Evolutionary conservation across 2,329 filamentous ascomycete species (phyloP).

Genomic region (Colletotrichum gloeosporioides): DNA sequence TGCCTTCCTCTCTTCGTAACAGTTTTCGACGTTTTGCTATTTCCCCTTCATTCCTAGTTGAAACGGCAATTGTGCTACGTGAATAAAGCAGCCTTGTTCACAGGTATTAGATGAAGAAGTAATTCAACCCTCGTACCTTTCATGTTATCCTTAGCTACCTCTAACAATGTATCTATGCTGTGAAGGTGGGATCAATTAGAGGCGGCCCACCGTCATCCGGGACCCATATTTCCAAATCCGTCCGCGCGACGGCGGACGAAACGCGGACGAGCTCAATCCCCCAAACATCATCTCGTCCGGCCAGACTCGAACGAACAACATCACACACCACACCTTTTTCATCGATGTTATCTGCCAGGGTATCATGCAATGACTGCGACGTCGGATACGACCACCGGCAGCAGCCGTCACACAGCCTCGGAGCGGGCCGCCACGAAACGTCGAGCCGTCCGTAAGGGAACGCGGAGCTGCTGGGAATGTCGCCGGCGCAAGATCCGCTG

Average conservation of each 20-base stretch:
- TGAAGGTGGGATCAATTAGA: no score
- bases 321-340: background rate
- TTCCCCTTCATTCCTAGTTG: no score
- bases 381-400: background rate
- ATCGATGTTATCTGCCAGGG: background rate
- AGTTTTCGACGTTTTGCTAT: no score
- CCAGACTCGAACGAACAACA: background rate
- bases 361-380: background rate
- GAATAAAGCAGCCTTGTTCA: no score
- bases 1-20: no score
- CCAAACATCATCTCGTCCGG: background rate
- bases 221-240: background rate
- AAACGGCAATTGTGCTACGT: no score
- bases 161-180: no score
- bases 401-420: background rate
- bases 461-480: constrained; percentile 64
- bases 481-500: constrained; percentile 60
- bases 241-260: background rate
- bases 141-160: no score
- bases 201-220: no score
- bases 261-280: background rate
- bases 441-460: constrained; percentile 57
- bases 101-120: no score
- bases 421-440: constrained; percentile 28
- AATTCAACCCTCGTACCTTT: no score